phyloP scores from a whole-genome alignment of 768 basidiomycete genomes.

The Pleurotus platypus region DNA sequence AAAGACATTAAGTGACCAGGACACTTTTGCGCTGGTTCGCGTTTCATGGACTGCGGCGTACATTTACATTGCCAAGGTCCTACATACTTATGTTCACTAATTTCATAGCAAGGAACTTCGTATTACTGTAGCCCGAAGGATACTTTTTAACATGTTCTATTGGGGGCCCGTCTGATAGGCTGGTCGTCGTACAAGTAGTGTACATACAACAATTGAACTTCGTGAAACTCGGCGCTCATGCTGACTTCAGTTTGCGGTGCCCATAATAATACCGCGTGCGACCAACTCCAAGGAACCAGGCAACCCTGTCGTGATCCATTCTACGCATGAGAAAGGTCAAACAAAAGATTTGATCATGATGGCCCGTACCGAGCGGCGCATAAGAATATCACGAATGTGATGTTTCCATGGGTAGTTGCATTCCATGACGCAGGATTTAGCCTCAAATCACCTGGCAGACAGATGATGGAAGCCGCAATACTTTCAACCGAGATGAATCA shows the following conservation, averaged over 20 bases:
- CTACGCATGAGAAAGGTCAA: neutral
- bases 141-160: too few relatives aligned
- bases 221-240: neutral
- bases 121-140: too few relatives aligned
- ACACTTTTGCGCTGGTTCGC: too few relatives aligned
- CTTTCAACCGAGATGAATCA: conserved; percentile 30
- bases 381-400: conserved; percentile 57
- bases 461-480: conserved; percentile 51
- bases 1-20: too few relatives aligned
- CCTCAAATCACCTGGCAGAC: conserved; percentile 53
- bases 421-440: conserved; percentile 59
- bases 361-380: conserved; percentile 48
- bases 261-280: conserved; percentile 42
- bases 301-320: conserved; percentile 30
- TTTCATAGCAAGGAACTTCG: too few relatives aligned
- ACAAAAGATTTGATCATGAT: neutral
- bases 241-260: conserved; percentile 8
- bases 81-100: too few relatives aligned
- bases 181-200: neutral
- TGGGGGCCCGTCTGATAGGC: neutral
- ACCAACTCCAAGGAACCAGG: conserved; percentile 54
- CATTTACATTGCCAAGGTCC: too few relatives aligned
- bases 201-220: too few relatives aligned
- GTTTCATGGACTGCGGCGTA: too few relatives aligned
- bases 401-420: conserved; percentile 72